phyloP scores from a whole-genome alignment of 176 grass and related monocot genomes.

The Microstegium vimineum region DNA sequence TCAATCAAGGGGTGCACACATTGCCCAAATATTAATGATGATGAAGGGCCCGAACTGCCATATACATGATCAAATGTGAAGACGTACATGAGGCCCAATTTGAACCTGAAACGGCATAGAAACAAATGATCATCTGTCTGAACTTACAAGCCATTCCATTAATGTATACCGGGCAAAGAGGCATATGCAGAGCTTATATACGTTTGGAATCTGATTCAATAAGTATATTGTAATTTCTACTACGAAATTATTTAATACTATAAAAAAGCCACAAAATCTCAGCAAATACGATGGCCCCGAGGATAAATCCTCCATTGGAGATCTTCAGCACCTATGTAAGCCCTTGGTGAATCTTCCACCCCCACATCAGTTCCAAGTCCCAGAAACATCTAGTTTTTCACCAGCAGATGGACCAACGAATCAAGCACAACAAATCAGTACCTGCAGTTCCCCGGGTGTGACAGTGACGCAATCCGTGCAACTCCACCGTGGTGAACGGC shows the following conservation, averaged over 20 bases:
- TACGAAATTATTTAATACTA: not conserved
- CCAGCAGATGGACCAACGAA: not conserved
- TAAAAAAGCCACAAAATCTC: no score
- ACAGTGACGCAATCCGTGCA: slow-evolving; percentile 82
- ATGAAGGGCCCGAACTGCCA: slow-evolving; percentile 51
- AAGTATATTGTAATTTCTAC: not conserved
- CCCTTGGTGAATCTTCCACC: no score
- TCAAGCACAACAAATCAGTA: slow-evolving; percentile 1
- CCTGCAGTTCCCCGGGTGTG: slow-evolving; percentile 80
- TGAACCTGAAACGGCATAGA: slow-evolving; percentile 46
- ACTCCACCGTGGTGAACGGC: slow-evolving; percentile 82
- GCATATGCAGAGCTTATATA: not conserved
- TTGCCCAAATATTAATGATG: slow-evolving; percentile 61
- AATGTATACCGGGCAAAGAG: not conserved
- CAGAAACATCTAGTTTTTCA: not conserved
- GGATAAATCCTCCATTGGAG: no score
- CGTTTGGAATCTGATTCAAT: not conserved
- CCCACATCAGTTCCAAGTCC: not conserved
- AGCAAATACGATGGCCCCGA: no score
- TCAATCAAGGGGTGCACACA: slow-evolving; percentile 68
- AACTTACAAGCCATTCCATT: slow-evolving; percentile 12
- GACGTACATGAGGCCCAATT: slow-evolving; percentile 67
- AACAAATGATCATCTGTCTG: not conserved
- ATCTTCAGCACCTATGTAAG: no score
- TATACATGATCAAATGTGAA: slow-evolving; percentile 92